Base-by-base conservation (phyloP, 495 filamentous ascomycete species). In the Cenococcum geophilum region DNA sequence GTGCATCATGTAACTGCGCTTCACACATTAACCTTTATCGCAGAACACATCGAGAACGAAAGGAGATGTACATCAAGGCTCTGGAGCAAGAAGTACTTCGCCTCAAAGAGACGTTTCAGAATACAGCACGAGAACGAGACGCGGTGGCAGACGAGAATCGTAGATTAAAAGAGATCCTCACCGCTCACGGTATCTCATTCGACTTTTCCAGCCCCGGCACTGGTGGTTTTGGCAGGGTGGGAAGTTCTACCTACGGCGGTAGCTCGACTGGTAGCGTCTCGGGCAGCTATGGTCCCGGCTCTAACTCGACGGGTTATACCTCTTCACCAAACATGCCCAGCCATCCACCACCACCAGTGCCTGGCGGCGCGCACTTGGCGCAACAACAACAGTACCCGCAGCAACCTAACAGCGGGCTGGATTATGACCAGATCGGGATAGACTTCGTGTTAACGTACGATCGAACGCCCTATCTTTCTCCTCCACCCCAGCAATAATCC, bases 401-500 rank as follows among this genome's bases (percentile, higher is more conserved):
- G 50, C 67, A 70, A 34, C 49, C 45, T 5, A 61, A 62, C 35
- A 51, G 55, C 21, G 57, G 49, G 18, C 74, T 90, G 62, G 91
- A 95, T 67, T 95, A 93, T 74, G 86, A 87, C 67, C 89, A 95
- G 68, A 80, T 92, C 51, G 92, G 91, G 65, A 87, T 97, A 72
- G 92, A 97, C 72, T 97, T 97, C 79, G 91, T 97, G 55, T 82
- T 97, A 76, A 89, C 88, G 91, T 97, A 89, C 77, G 89, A 83
- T 70, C 58, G 64, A 74, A 80, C 77, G 76, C 78, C 82, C 58
- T 84, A 85, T 74, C 78, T 82, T 71, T 84, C 83, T 76, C 82
- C 82, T 79, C 83, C 82, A 72, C 81, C 75, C 60, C 78, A 83
- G 67, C 80, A 73, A 63, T 68, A 68, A 63, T 54, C 42, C 20